Evolutionary conservation across 2,329 filamentous ascomycete genomes (phyloP).

Genomic region (Alternaria rosae): DNA sequence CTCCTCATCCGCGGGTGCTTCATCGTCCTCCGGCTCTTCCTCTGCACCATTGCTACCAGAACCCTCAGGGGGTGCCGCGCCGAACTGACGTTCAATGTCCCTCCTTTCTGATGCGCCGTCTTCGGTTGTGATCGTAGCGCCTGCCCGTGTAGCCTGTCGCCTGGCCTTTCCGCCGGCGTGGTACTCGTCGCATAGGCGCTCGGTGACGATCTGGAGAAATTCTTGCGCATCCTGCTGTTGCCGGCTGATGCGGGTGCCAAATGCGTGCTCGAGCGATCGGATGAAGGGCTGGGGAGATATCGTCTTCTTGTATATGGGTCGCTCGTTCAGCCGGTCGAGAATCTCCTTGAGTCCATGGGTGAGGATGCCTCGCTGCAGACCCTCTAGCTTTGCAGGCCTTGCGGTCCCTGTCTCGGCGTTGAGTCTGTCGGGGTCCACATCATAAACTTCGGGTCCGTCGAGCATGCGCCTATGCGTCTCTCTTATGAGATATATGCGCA

Average conservation of each 20-base stretch:
- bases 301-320: slow-evolving; percentile 91
- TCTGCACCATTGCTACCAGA: slow-evolving; percentile 44
- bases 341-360: slow-evolving; percentile 91
- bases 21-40: slow-evolving; percentile 30
- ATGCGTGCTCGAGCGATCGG: slow-evolving; percentile 80
- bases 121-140: slow-evolving; percentile 24
- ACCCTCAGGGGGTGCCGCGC: slow-evolving; percentile 24
- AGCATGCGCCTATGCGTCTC: slow-evolving; percentile 85
- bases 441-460: slow-evolving; percentile 79
- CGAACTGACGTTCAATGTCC: slow-evolving; percentile 39
- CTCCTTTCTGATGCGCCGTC: slow-evolving; percentile 27
- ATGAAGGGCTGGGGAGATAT: slow-evolving; percentile 90
- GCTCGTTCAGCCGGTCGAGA: slow-evolving; percentile 89
- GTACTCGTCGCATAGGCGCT: slow-evolving; percentile 93
- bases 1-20: slow-evolving; percentile 58
- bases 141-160: slow-evolving; percentile 57
- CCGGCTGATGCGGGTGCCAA: slow-evolving; percentile 87
- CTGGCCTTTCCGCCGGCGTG: slow-evolving; percentile 82
- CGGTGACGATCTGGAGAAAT: slow-evolving; percentile 91
- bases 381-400: slow-evolving; percentile 59
- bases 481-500: slow-evolving; percentile 89
- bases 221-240: slow-evolving; percentile 98
- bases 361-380: slow-evolving; percentile 80
- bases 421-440: slow-evolving; percentile 61
- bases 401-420: slow-evolving; percentile 51